Base-by-base conservation (phyloP, 176 grass and related monocot species). In the Carex parvula region DNA sequence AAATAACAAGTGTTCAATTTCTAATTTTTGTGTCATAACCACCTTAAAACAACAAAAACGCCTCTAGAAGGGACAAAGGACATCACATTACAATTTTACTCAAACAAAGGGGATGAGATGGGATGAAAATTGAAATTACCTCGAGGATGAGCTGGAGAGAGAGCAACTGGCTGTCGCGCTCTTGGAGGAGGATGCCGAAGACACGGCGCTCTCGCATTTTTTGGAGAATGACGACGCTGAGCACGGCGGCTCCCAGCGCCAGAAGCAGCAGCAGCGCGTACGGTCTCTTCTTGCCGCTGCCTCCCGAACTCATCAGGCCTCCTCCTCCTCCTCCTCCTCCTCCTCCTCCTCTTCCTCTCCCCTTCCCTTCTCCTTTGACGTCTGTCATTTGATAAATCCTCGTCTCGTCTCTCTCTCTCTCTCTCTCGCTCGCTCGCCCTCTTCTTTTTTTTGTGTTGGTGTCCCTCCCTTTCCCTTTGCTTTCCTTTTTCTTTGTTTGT, bases 131-230 rank as follows among this genome's bases (percentile, higher is more conserved):
- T 61, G 8, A 54, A 22, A 64, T 13, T 92, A 98, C 96, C 91
- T 98, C 84, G 13, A 95, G 79, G 17, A 84, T 60, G 80, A 93
- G 66, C 60, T 91, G 84, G 3, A 93, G 65, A 41, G 96, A 87
- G 61, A 95, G 58, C 50, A 95, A 55, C 70, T 93, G 89, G 61
- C 65, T 70, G 42, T 93, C 92, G 3, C 88, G 86, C n/a, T 98
- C 91, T 74, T 85, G 88, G 21, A 98, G 84, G 35, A 87, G 82
- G 26, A 85, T 71, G 8, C 84, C 57, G 13, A 91, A 87, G 33
- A 88, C 46, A 0, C 85, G 91, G 61, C 81, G 88, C 86, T 98
- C 96, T 86, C 91, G 79, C 58, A 88, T 88, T 86, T 95, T 98
- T 46, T 98, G 89, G 66, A 93, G 85, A 76, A 93, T 74, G 0